Base-by-base conservation (phyloP, 2,329 filamentous ascomycete genomes). In the Venturia asperata region DNA sequence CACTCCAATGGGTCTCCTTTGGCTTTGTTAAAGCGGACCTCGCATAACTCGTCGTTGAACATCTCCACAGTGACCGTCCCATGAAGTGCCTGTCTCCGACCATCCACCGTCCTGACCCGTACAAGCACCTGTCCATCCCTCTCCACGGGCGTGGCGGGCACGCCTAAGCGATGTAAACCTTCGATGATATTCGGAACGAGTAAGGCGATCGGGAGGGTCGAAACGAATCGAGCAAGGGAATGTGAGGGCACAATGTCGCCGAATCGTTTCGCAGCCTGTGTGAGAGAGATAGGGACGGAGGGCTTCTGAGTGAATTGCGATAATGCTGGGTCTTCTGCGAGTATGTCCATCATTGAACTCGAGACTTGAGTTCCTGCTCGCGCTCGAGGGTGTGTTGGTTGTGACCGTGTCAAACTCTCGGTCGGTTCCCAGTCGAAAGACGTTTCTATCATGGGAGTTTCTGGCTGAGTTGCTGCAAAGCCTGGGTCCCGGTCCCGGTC, bases 1-100 rank as follows among this genome's bases (percentile, higher is more conserved):
- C 95, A 99, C 79, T 97, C 93, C 62, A 99, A 78, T 5, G 94
- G 94, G 79, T 99, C 94, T 6, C 94, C 94, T 78, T 96, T 97
- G 64, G 90, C 83, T 78, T 99, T 99, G 69, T 95, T 85, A 74
- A 99, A 97, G 63, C 91, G 84, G 37, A 97, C 90, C 75, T 97
- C 92, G 30, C 92, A 82, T 41, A 93, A 76, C 67, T 89, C 87
- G 21, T 78, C 79, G 1, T 78, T 83, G 68, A 88, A 81, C 76
- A 79, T 84, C 72, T 93, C 88, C 7, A 94, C 80, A 15, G 90
- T 79, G 58, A 95, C 86, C 72, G 89, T 88, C 15, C 91, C 91
- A 71, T 87, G 87, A 66, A 95, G 73, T 55, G 81, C 82, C 78
- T 93, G 91, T 69, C 85, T 81, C 58, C 91, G 81, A 5, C 85